A percentile compares a stretch with the other conserved stretches of the same genome.
These are phyloP conservation scores for Suhomyces maxii DNA, from an alignment of 1,139 yeast species.

Conservation along the genomic window DNA sequence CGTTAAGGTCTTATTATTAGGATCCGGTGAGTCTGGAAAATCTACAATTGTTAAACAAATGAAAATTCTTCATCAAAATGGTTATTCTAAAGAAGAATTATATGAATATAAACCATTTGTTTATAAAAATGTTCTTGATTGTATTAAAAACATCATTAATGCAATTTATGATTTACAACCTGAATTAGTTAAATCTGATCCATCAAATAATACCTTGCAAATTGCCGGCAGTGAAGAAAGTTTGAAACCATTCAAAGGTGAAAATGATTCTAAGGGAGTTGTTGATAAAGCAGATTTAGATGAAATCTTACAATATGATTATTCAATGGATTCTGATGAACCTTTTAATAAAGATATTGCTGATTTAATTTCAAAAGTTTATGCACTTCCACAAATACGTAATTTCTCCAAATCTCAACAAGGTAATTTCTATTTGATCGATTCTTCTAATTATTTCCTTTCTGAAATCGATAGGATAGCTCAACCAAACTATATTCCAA, in stretches of 20 bases:
- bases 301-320: slow-evolving; percentile 47
- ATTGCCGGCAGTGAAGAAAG: slow-evolving; percentile 15
- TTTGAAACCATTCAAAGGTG: slow-evolving; percentile 15
- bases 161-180: slow-evolving; percentile 56
- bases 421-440: slow-evolving; percentile 80
- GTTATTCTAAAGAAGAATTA: slow-evolving; percentile 63
- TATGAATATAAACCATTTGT: slow-evolving; percentile 69
- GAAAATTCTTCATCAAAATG: slow-evolving; percentile 71
- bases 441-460: slow-evolving; percentile 81
- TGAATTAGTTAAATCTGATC: slow-evolving; percentile 41
- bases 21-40: slow-evolving; percentile 81
- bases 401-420: slow-evolving; percentile 59
- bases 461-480: slow-evolving; percentile 66
- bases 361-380: slow-evolving; percentile 46
- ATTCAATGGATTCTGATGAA: slow-evolving; percentile 49
- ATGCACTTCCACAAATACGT: slow-evolving; percentile 58
- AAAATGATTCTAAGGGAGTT: slow-evolving; percentile 13
- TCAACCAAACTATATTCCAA: slow-evolving; percentile 63
- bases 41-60: slow-evolving; percentile 75
- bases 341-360: slow-evolving; percentile 49
- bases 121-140: slow-evolving; percentile 64
- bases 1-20: slow-evolving; percentile 64
- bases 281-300: slow-evolving; percentile 46
- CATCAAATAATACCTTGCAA: slow-evolving; percentile 13
- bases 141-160: slow-evolving; percentile 59